Conservation (phyloP, 805 yeast genomes). For the Suhomyces emberorum region DNA sequence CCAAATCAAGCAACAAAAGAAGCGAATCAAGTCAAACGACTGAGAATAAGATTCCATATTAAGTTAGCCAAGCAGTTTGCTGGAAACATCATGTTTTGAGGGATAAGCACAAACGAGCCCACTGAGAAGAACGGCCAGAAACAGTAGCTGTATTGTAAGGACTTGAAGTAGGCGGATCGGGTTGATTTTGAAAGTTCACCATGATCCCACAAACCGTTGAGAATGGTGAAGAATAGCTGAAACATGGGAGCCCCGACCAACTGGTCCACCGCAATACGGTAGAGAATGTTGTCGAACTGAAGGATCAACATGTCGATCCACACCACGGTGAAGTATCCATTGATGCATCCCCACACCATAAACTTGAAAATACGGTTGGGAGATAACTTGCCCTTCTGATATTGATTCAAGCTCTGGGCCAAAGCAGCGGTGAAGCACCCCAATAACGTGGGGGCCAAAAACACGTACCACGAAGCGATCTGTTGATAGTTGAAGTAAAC, state of each 20-base stretch:
- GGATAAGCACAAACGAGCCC: slow-evolving; percentile 47
- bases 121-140: slow-evolving; percentile 60
- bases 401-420: slow-evolving; percentile 42
- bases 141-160: slow-evolving; percentile 51
- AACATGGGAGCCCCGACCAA: slow-evolving; percentile 51
- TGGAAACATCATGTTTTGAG: slow-evolving; percentile 51
- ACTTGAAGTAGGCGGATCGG: slow-evolving; percentile 40
- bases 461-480: slow-evolving; percentile 15
- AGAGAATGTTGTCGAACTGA: slow-evolving; percentile 30
- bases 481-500: slow-evolving; percentile 30
- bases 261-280: slow-evolving; percentile 52
- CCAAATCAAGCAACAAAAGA: no score
- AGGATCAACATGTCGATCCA: slow-evolving; percentile 52
- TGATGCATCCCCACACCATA: slow-evolving; percentile 56
- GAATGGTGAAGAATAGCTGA: slow-evolving; percentile 49
- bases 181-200: slow-evolving; percentile 33
- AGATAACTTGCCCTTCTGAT: slow-evolving; percentile 28
- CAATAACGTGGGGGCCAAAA: slow-evolving; percentile 36
- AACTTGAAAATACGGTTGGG: slow-evolving; percentile 42
- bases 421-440: slow-evolving; percentile 41
- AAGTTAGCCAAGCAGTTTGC: slow-evolving; percentile 55
- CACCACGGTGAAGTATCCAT: slow-evolving; percentile 51
- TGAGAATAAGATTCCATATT: slow-evolving; percentile 53
- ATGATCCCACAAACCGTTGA: slow-evolving; percentile 56
- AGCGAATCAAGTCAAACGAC: slow-evolving; percentile 19